These are phyloP conservation scores for Podospora tetraspora DNA, from an alignment of 495 filamentous ascomycete genomes.

Conservation along the genomic window DNA sequence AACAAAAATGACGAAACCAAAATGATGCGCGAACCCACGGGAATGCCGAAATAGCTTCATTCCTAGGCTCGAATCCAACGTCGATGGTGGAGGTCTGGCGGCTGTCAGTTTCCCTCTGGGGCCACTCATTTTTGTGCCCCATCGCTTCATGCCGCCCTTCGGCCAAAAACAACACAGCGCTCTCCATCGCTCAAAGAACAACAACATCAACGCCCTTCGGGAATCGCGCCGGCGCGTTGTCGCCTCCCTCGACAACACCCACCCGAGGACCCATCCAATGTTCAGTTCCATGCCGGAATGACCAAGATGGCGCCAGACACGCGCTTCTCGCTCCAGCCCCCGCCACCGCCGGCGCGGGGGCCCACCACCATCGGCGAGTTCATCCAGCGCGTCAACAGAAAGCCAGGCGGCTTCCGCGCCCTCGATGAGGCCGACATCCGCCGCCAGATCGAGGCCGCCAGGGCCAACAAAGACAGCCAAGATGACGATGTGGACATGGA, in stretches of 20 bases:
- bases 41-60: background rate
- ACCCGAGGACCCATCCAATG: background rate
- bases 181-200: background rate
- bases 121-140: background rate
- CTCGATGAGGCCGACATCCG: conserved; percentile 58
- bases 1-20: background rate
- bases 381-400: conserved; percentile 66
- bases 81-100: background rate
- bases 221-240: background rate
- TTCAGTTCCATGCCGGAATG: background rate
- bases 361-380: conserved; percentile 62
- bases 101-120: background rate
- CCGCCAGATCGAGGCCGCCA: conserved; percentile 52
- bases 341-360: conserved; percentile 47
- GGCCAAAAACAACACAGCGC: background rate
- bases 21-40: background rate
- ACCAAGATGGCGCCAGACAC: background rate
- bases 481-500: conserved; percentile 13
- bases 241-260: background rate
- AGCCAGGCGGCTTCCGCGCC: conserved; percentile 68
- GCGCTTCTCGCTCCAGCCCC: conserved; percentile 60
- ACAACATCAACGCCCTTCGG: background rate
- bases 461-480: conserved; percentile 31
- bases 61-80: background rate
- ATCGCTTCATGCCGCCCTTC: background rate